A percentile compares a stretch with the other conserved stretches of the same genome.
These are phyloP conservation scores for Ophiostoma fasciatum DNA, from an alignment of 2,329 filamentous ascomycete genomes.

Conservation along the genomic window DNA sequence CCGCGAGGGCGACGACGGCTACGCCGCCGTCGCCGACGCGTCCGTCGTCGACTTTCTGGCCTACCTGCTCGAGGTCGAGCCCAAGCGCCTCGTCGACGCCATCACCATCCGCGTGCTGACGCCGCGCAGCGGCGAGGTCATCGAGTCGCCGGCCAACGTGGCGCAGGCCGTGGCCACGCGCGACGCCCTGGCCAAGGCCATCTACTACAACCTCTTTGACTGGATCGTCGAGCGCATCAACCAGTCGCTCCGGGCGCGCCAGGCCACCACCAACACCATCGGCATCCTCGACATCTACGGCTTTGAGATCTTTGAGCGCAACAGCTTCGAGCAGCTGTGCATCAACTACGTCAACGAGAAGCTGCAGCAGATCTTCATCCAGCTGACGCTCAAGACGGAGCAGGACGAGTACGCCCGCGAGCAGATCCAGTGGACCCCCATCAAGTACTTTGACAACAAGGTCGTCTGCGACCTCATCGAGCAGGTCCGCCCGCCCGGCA, in stretches of 20 bases:
- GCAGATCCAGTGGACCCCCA: slow-evolving; percentile 96
- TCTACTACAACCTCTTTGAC: slow-evolving; percentile 95
- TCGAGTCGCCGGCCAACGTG: slow-evolving; percentile 67
- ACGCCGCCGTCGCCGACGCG: slow-evolving; percentile 73
- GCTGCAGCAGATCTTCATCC: slow-evolving; percentile 97
- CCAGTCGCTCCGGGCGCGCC: slow-evolving; percentile 66
- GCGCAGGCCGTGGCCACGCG: slow-evolving; percentile 75
- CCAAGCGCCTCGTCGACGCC: slow-evolving; percentile 66
- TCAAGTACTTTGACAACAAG: slow-evolving; percentile 99
- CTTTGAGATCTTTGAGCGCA: slow-evolving; percentile 98
- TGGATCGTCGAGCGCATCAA: slow-evolving; percentile 96
- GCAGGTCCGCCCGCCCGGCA: slow-evolving; percentile 72
- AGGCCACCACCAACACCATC: slow-evolving; percentile 66
- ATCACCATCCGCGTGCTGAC: slow-evolving; percentile 80
- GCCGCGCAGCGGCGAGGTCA: slow-evolving; percentile 49
- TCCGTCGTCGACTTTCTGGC: slow-evolving; percentile 91
- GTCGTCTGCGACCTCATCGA: slow-evolving; percentile 96
- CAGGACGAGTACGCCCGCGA: slow-evolving; percentile 95
- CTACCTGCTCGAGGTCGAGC: slow-evolving; percentile 79
- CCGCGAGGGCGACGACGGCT: slow-evolving; percentile 73
- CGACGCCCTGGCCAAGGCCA: slow-evolving; percentile 86
- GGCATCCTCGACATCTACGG: slow-evolving; percentile 98
- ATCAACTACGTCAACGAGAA: slow-evolving; percentile 99
- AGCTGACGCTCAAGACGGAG: slow-evolving; percentile 88
- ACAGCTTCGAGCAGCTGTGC: slow-evolving; percentile 96